A percentile compares a stretch with the other conserved stretches of the same genome.
phyloP scores from a whole-genome alignment of 2,329 filamentous ascomycete species.

The Aspergillus eucalypticola region DNA sequence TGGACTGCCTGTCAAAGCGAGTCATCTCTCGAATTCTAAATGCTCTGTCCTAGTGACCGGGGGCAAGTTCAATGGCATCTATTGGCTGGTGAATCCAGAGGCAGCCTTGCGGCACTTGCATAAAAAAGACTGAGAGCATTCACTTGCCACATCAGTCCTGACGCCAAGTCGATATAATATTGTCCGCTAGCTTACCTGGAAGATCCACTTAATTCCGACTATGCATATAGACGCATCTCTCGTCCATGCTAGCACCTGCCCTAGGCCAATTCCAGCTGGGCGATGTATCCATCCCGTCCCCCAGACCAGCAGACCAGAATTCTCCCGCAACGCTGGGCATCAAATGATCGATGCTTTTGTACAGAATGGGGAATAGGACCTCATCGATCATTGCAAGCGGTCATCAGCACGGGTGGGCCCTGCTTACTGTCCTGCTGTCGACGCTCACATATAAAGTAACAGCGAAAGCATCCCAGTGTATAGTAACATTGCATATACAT shows the following conservation, averaged over 20 bases:
- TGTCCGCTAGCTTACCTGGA: background rate
- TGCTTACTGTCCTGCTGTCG: too few relatives aligned
- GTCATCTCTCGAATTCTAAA: background rate
- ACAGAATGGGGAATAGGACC: background rate
- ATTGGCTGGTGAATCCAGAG: background rate
- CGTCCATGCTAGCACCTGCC: background rate
- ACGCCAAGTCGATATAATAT: background rate
- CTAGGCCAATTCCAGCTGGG: background rate
- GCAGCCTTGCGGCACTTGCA: slow-evolving; percentile 9
- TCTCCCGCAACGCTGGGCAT: background rate
- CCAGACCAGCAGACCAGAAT: background rate
- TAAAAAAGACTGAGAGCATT: background rate
- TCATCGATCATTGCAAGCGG: background rate
- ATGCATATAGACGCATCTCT: background rate
- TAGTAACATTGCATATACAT: background rate
- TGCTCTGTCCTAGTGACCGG: background rate
- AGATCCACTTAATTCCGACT: background rate
- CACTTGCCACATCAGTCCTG: background rate
- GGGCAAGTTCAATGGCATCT: background rate
- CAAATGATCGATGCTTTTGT: slow-evolving; percentile 2
- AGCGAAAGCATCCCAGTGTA: background rate
- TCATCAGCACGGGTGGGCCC: background rate
- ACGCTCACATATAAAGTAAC: background rate
- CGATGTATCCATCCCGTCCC: background rate
- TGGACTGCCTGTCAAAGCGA: background rate